Percentiles rank a stretch among this genome's conserved stretches.
Conservation (phyloP, 2,329 filamentous ascomycete species). For the Apiospora phragmitis region DNA sequence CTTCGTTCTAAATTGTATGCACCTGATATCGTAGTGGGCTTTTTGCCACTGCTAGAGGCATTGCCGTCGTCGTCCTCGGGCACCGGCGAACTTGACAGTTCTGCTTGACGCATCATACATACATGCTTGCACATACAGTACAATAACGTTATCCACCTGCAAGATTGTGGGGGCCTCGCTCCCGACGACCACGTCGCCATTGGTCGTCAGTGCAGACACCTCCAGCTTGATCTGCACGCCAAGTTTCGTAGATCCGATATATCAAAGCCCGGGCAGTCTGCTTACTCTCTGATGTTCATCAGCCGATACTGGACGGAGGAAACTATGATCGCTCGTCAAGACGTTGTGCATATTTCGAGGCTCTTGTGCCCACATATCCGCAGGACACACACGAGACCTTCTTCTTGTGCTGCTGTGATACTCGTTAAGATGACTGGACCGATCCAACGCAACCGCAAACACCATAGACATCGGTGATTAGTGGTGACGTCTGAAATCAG, state of each 20-base stretch:
- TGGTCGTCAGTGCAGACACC: neutral
- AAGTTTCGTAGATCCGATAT: constrained; percentile 7
- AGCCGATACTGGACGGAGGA: neutral
- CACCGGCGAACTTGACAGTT: neutral
- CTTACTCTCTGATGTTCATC: neutral
- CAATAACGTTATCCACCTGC: neutral
- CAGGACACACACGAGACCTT: neutral
- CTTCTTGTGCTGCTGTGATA: neutral
- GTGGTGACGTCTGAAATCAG: neutral
- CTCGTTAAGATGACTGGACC: neutral
- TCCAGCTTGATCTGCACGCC: neutral
- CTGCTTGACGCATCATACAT: neutral
- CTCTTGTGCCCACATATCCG: neutral
- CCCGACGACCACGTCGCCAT: neutral
- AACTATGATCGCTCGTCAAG: neutral
- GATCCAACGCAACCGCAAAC: neutral
- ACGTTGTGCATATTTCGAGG: neutral
- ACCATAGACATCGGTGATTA: neutral
- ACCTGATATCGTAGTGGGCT: neutral
- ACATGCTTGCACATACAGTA: neutral
- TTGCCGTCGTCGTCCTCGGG: neutral
- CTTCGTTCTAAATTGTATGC: neutral
- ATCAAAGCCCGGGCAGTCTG: neutral
- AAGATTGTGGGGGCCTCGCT: neutral
- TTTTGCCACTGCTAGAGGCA: neutral